Evolutionary conservation across 73 alveolate genomes (phyloP), one percentile per base, ranked within the genome.

Genomic region (Paraurostyla sp.): DNA sequence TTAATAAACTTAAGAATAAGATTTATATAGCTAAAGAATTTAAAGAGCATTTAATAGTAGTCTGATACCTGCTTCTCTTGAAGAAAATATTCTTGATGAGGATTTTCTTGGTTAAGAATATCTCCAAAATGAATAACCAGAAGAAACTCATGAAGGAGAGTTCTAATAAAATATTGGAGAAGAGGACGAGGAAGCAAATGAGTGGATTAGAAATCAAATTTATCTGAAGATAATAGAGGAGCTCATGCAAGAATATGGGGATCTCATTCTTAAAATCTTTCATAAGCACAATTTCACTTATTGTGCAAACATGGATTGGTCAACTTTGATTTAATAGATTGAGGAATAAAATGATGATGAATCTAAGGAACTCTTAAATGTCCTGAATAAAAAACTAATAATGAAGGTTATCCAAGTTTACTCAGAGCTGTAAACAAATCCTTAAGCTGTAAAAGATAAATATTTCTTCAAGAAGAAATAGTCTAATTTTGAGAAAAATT

Each of bases 231-330:
- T 91, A 58, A 82, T 91, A 27, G 96, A 91, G 71, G 96, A 91
- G 56, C 46, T 91, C 29, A 91, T 91, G 96, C 57, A 82, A 29
- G 96, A 91, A 76, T 85, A 85, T 49, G 96, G 96, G 22, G 96
- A 91, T 91, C 58, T 86, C 46, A 91, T 91, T 45, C 69, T 91
- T 54, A 91, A 86, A 76, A 86, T 91, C 25, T 91, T 91, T 86
- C 96, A 91, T 76, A 91, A 57, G 50, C 94, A 91, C 42, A 91
- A 91, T 85, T 50, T 91, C 38, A 86, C 96, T 40, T 91, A 85
- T 85, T 76, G 92, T 50, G 69, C 84, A 18, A 69, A 35, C 35
- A 69, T 69, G 84, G 84, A 43, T 18, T 69, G 84, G 84, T 18
- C 29, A 22, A 18, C 59, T 35, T 29, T 69, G 42, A 9, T 69